These are phyloP conservation scores for Fusarium nisikadoi DNA, from an alignment of 2,329 filamentous ascomycete genomes.

Conservation along the genomic window DNA sequence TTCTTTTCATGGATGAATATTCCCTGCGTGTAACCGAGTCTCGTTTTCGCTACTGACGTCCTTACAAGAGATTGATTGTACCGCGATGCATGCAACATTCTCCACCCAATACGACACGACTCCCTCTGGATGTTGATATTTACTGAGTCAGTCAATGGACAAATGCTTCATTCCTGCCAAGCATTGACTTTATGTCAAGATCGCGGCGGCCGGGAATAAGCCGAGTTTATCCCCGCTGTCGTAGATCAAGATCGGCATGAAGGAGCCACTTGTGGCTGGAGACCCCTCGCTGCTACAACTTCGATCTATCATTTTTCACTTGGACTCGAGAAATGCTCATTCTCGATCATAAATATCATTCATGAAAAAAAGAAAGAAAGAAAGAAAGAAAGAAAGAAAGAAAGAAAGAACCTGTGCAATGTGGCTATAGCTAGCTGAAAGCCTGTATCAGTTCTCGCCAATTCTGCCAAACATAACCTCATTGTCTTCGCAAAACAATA, in stretches of 20 bases:
- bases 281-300: background rate
- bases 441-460: background rate
- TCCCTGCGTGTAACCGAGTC: constrained; percentile 15
- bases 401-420: background rate
- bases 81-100: background rate
- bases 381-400: no score
- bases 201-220: constrained; percentile 30
- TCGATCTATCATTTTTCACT: background rate
- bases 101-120: background rate
- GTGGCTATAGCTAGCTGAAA: background rate
- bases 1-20: background rate
- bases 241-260: constrained; percentile 29
- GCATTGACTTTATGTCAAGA: constrained; percentile 28
- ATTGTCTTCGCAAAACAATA: background rate
- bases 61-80: constrained; percentile 7
- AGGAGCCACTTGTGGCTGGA: constrained; percentile 35
- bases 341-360: background rate
- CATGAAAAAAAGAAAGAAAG: no score
- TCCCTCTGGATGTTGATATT: background rate
- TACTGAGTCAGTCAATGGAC: no score
- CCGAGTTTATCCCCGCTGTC: constrained; percentile 9
- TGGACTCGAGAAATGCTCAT: background rate
- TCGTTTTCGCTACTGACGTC: background rate
- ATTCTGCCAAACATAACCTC: background rate
- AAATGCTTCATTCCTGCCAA: constrained; percentile 5